Conservation (phyloP, 768 basidiomycete genomes). For the Candolleomyces aberdarensis region DNA sequence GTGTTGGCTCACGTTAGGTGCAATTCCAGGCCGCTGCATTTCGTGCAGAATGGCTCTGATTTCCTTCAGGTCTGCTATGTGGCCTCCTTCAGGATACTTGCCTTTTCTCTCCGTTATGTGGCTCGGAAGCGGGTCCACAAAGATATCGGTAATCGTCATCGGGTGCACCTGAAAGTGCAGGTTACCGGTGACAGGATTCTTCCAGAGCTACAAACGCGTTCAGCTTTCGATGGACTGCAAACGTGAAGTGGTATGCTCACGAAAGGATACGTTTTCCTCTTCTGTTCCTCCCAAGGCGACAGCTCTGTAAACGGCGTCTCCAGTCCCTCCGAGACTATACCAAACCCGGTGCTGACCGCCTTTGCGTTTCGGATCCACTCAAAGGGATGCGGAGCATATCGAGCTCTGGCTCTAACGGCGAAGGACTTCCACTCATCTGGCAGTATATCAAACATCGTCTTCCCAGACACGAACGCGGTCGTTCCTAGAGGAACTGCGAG, state of each 20-base stretch:
- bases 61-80: constrained; percentile 19
- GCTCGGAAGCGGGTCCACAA: constrained; percentile 62
- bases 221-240: no score
- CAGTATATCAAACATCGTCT: constrained; percentile 80
- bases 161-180: constrained; percentile 86
- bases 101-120: constrained; percentile 41
- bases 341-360: constrained; percentile 73
- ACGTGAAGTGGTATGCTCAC: constrained; percentile 19
- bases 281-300: constrained; percentile 74
- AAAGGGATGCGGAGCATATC: constrained; percentile 82
- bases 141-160: constrained; percentile 57
- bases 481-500: constrained; percentile 78
- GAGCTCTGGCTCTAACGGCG: constrained; percentile 70
- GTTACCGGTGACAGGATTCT: constrained; percentile 76
- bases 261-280: constrained; percentile 67
- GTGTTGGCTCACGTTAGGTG: constrained; percentile 8
- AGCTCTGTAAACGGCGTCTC: constrained; percentile 64
- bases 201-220: constrained; percentile 57
- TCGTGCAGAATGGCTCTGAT: constrained; percentile 16
- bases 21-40: constrained; percentile 19
- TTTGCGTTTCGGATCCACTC: constrained; percentile 83
- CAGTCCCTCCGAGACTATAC: constrained; percentile 71
- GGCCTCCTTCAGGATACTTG: constrained; percentile 47
- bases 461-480: constrained; percentile 77
- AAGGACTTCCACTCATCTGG: constrained; percentile 69